A percentile compares a stretch with the other conserved stretches of the same genome.
Conservation (phyloP, 352 stramenopile species). For the Peronospora farinosa region DNA sequence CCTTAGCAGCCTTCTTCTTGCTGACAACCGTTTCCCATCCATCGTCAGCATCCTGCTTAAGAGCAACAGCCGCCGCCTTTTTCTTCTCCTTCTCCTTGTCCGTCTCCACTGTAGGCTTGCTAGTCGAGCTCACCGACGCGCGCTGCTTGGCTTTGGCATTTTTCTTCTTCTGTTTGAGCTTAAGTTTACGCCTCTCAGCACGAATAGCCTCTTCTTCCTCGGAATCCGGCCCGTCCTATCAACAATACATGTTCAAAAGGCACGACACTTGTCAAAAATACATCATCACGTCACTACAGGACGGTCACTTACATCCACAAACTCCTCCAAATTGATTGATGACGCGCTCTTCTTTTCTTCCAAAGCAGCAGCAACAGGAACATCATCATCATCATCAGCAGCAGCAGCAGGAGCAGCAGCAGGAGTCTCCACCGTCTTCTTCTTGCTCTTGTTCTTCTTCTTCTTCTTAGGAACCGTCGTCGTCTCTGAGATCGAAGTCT, state of each 20-base stretch:
- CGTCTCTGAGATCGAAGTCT: constrained; percentile 19
- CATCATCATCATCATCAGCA: constrained; percentile 1
- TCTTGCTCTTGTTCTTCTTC: constrained; percentile 55
- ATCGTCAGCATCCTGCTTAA: constrained; percentile 67
- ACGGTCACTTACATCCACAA: constrained; percentile 36
- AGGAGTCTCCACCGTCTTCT: constrained; percentile 31
- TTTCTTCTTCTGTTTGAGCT: constrained; percentile 79
- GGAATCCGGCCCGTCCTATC: constrained; percentile 64
- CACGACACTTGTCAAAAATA: background rate
- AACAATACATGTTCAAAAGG: background rate
- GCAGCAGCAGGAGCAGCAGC: constrained; percentile 5
- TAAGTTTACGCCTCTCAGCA: constrained; percentile 71
- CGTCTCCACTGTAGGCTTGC: constrained; percentile 23
- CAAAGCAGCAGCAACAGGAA: background rate
- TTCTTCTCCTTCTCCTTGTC: constrained; percentile 54
- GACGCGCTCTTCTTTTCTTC: constrained; percentile 26
- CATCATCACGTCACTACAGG: background rate
- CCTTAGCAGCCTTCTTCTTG: constrained; percentile 51
- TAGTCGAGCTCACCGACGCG: constrained; percentile 12
- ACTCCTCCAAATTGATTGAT: constrained; percentile 65
- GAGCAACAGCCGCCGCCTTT: constrained; percentile 29
- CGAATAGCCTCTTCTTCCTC: constrained; percentile 75
- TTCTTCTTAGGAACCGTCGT: constrained; percentile 38
- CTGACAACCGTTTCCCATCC: constrained; percentile 76
- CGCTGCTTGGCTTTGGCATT: constrained; percentile 72